phyloP scores from a whole-genome alignment of 495 filamentous ascomycete species.

The Polyplosphaeria fusca region DNA sequence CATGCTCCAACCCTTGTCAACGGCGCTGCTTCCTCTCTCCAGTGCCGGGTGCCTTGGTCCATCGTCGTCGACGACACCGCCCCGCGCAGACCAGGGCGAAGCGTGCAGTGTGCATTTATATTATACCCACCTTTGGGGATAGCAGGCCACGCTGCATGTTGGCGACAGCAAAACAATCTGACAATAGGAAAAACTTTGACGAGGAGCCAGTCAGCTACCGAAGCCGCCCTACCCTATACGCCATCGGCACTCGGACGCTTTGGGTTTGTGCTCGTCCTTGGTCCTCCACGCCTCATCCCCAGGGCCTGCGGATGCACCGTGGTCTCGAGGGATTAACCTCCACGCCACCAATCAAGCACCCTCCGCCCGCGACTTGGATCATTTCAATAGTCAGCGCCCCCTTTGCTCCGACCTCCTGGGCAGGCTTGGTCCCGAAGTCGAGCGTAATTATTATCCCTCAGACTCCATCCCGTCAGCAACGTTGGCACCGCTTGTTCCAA shows the following conservation, averaged over 20 bases:
- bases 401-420: slow-evolving; percentile 1
- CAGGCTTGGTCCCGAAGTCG: not conserved
- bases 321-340: slow-evolving; percentile 6
- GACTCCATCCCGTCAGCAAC: too few species aligned
- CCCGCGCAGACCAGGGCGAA: not conserved
- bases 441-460: too few species aligned
- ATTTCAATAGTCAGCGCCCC: slow-evolving; percentile 15
- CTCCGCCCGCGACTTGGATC: slow-evolving; percentile 9
- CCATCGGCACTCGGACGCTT: slow-evolving; percentile 8
- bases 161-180: not conserved
- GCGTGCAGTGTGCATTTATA: not conserved
- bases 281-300: slow-evolving; percentile 9
- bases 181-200: slow-evolving; percentile 8
- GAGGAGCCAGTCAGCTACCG: slow-evolving; percentile 12
- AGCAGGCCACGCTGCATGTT: slow-evolving; percentile 5
- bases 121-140: slow-evolving; percentile 22
- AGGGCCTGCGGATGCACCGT: slow-evolving; percentile 1
- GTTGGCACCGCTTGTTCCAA: slow-evolving; percentile 3
- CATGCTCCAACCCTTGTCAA: slow-evolving; percentile 15
- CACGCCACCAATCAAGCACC: slow-evolving; percentile 17
- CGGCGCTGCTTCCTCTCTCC: slow-evolving; percentile 7
- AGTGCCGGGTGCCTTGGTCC: too few species aligned
- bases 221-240: slow-evolving; percentile 4
- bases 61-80: too few species aligned
- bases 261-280: slow-evolving; percentile 8